Conservation (phyloP, 331 rosid genomes). For the Telfairia occidentalis region DNA sequence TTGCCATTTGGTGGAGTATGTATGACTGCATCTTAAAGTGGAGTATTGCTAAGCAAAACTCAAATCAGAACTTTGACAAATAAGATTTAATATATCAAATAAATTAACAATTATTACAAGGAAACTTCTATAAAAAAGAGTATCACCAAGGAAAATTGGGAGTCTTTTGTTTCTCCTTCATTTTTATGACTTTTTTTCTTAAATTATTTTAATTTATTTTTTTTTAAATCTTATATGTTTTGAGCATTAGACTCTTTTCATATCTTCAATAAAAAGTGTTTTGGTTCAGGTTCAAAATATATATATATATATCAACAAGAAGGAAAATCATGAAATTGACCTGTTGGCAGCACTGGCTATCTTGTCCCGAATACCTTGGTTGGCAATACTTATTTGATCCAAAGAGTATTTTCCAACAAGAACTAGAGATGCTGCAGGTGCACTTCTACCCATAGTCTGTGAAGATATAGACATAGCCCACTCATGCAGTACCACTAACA, state of each 20-base stretch:
- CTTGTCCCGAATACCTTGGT: slow-evolving; percentile 89
- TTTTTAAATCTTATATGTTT: too few relatives aligned
- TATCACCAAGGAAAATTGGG: background rate
- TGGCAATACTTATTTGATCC: slow-evolving; percentile 45
- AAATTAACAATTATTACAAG: background rate
- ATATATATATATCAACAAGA: too few relatives aligned
- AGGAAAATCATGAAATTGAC: slow-evolving; percentile 26
- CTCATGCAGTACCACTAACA: slow-evolving; percentile 76
- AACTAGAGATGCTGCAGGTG: slow-evolving; percentile 51
- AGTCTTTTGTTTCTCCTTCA: too few relatives aligned
- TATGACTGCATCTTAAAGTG: background rate
- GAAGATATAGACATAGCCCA: slow-evolving; percentile 83
- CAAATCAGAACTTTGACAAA: background rate
- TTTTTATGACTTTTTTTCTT: too few relatives aligned
- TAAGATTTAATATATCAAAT: background rate
- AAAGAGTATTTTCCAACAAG: slow-evolving; percentile 66
- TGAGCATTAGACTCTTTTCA: too few relatives aligned
- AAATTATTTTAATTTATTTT: too few relatives aligned
- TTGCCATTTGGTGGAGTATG: background rate
- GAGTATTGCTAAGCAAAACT: background rate
- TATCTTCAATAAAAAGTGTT: too few relatives aligned
- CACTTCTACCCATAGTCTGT: slow-evolving; percentile 57
- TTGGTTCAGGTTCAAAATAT: too few relatives aligned
- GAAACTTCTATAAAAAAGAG: background rate
- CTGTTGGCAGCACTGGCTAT: slow-evolving; percentile 87